Conservation (phyloP, 257 asterid genomes). For the Solanum infundibuliforme region DNA sequence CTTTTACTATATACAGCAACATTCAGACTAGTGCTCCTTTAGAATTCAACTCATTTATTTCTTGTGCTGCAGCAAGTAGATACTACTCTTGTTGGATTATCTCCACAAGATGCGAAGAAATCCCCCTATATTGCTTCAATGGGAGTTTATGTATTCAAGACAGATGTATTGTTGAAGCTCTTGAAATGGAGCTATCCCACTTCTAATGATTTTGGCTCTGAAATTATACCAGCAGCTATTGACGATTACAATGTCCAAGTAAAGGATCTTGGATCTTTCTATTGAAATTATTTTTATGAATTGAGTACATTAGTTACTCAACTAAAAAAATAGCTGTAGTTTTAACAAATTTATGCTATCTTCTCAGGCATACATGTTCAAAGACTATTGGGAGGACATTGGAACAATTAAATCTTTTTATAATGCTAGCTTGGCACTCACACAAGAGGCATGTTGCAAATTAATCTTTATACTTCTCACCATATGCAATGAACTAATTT, state of each 20-base stretch:
- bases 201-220: conserved; percentile 89
- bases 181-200: conserved; percentile 60
- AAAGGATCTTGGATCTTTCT: background rate
- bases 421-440: conserved; percentile 82
- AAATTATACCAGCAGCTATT: conserved; percentile 79
- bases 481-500: background rate
- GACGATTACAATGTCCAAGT: conserved; percentile 73
- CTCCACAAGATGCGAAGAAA: conserved; percentile 44
- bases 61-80: conserved; percentile 65
- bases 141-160: conserved; percentile 91
- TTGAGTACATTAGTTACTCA: background rate
- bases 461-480: background rate
- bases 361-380: conserved; percentile 69
- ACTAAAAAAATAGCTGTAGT: background rate
- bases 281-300: background rate
- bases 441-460: conserved; percentile 46
- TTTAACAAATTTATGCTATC: background rate
- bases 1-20: background rate
- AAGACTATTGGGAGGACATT: conserved; percentile 98
- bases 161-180: conserved; percentile 63
- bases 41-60: background rate
- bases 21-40: background rate
- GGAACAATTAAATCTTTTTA: conserved; percentile 82
- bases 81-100: conserved; percentile 64
- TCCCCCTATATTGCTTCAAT: conserved; percentile 85